Conservation (phyloP, 2,329 filamentous ascomycete species). For the Pyricularia pennisetigena region DNA sequence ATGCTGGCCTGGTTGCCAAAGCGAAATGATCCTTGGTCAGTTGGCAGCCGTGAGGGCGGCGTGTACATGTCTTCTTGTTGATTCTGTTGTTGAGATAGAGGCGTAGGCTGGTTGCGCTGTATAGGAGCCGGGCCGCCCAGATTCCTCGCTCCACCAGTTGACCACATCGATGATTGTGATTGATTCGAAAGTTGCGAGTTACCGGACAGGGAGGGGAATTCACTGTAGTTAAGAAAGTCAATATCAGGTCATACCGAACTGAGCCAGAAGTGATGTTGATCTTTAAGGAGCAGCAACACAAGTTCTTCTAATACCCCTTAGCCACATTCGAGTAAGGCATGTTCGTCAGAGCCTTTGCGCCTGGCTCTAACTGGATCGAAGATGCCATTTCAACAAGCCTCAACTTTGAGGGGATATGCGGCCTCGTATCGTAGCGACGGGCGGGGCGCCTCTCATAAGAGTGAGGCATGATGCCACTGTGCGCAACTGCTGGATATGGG, state of each 20-base stretch:
- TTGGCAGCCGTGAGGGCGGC: conserved; percentile 23
- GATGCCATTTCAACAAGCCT: neutral
- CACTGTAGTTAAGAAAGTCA: conserved; percentile 27
- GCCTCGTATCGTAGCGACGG: neutral
- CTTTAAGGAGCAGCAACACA: neutral
- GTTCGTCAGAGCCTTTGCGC: neutral
- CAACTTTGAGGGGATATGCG: conserved; percentile 2
- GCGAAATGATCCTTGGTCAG: conserved; percentile 38
- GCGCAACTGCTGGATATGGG: neutral
- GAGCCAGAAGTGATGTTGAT: neutral
- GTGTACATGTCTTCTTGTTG: conserved; percentile 39
- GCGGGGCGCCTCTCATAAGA: neutral
- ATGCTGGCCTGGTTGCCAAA: conserved; percentile 38
- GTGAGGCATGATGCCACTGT: neutral
- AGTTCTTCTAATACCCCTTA: conserved; percentile 7
- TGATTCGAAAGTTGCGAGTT: conserved; percentile 43
- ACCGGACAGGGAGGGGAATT: conserved; percentile 57
- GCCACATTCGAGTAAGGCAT: conserved; percentile 9
- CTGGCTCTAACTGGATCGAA: neutral
- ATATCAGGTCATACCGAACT: neutral
- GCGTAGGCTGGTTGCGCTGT: conserved; percentile 41
- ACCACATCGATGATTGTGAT: conserved; percentile 44
- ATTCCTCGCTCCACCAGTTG: conserved; percentile 36
- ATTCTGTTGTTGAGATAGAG: conserved; percentile 35
- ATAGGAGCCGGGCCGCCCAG: conserved; percentile 30